Evolutionary conservation across 352 stramenopile genomes (phyloP).

Genomic region (Phytophthora crassamura): DNA sequence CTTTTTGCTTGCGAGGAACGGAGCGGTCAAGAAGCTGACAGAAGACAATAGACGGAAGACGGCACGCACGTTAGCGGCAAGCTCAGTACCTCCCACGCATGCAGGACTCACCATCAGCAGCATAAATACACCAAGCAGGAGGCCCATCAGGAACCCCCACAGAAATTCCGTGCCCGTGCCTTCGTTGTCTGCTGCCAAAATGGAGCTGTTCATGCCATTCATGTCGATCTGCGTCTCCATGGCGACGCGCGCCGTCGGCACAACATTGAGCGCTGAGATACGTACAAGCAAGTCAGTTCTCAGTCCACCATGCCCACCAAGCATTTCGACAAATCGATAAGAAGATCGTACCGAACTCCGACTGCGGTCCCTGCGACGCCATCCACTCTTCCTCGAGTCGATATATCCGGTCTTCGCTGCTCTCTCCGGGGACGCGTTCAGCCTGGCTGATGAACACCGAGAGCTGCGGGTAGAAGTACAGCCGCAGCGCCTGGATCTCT

Average conservation of each 20-base stretch:
- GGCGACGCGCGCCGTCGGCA: constrained; percentile 70
- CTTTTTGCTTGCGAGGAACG: constrained; percentile 88
- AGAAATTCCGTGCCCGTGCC: constrained; percentile 89
- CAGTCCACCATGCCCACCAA: background rate
- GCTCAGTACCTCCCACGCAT: background rate
- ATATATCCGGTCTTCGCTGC: constrained; percentile 89
- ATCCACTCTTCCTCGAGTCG: constrained; percentile 91
- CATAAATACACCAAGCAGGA: constrained; percentile 91
- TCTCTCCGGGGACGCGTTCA: constrained; percentile 74
- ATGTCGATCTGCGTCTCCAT: constrained; percentile 88
- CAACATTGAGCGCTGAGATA: constrained; percentile 77
- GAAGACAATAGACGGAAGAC: background rate
- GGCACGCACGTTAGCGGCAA: constrained; percentile 5
- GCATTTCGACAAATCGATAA: background rate
- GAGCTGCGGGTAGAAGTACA: constrained; percentile 90
- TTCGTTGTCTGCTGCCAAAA: constrained; percentile 88
- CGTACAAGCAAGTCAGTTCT: background rate
- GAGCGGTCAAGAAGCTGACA: constrained; percentile 83
- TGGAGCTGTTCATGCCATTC: constrained; percentile 83
- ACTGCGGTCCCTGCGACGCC: constrained; percentile 85
- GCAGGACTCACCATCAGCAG: constrained; percentile 75
- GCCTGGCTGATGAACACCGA: constrained; percentile 87
- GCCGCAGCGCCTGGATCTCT: constrained; percentile 82
- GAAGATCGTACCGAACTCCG: constrained; percentile 76
- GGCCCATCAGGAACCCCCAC: constrained; percentile 89